Percentiles rank a stretch among this genome's conserved stretches.
Evolutionary conservation across 352 stramenopile species (phyloP).

Genomic region (Phytophthora niederhauseri): DNA sequence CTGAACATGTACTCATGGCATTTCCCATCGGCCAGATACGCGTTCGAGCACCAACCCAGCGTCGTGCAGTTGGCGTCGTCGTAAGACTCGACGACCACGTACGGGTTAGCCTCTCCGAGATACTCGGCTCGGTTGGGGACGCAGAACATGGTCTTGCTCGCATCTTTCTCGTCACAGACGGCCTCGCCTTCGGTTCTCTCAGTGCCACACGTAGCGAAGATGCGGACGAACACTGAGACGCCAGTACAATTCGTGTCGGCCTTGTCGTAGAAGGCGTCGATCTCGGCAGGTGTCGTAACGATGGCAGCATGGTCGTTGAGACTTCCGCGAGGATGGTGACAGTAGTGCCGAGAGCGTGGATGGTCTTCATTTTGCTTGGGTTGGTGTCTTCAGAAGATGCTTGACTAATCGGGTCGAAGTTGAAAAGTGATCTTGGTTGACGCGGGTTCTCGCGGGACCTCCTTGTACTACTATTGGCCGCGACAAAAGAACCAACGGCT

Average conservation of each 20-base stretch:
- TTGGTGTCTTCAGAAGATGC: background rate
- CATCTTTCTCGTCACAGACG: background rate
- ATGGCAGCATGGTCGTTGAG: background rate
- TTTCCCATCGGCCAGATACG: background rate
- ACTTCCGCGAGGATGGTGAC: background rate
- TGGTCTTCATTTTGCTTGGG: background rate
- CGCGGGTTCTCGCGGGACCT: too few relatives aligned
- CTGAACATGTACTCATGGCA: background rate
- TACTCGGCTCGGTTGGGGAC: background rate
- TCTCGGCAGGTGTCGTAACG: background rate
- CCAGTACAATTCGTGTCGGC: background rate
- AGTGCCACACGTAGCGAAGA: background rate
- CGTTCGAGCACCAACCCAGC: background rate
- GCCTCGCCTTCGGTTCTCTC: background rate
- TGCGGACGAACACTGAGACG: background rate
- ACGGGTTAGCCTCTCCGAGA: background rate
- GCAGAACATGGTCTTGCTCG: background rate
- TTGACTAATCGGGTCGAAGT: background rate
- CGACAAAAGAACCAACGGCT: too few relatives aligned
- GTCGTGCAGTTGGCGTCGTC: background rate
- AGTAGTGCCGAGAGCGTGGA: background rate
- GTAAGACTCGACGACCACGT: background rate
- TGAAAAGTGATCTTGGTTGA: too few relatives aligned
- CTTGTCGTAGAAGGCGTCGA: background rate
- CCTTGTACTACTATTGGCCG: too few relatives aligned